Evolutionary conservation across 192 early-diverging fungal genomes (phyloP), one percentile per base, ranked within the genome.

Genomic region (Endogone sp.): DNA sequence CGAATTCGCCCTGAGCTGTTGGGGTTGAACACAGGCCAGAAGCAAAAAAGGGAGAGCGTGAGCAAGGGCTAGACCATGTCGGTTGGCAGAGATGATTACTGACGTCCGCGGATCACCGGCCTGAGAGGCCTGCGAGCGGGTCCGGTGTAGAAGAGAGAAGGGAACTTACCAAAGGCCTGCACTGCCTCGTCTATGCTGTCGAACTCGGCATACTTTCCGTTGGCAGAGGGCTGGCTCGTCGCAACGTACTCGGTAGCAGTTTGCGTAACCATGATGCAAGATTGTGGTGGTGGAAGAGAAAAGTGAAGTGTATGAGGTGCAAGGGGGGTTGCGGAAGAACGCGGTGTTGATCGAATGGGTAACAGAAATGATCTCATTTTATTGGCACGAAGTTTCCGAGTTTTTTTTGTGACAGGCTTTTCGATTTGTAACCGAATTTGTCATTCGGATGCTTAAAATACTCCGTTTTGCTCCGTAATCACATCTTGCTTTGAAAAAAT

Each of bases 1-100:
- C 82, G 71, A 94, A 92, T 67, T 95, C 87, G 69, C 92, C 95
- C 63, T 75, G 81, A 54, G 89, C 93, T 84, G 76, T 49, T 4
- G 30, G 54, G 44, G 26, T 20, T 55, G 57, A 37, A 26, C n/a
- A 16, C 29, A 62, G 64, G 23, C 56, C 2, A 29, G 20, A 68
- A 28, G 13, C 6, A 32, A 24, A 16, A 55, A 29, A 71, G 16
- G 22, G 20, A 27, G 59, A 6, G 44, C 20, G 27, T 27, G 25
- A 29, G 25, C 54, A 27, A 72, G 26, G 16, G 22, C 20, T 4
- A 60, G 6, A 56, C 10, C 25, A 16, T 9, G 30, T 13, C 32
- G 21, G 63, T 25, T 31, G 62, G 22, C 60, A 62, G 21, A 62
- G 60, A 49, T 26, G 22, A 3, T 37, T 62, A 16, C 24, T 28